Conservation (phyloP, 345 rosid species). For the Corchorus olitorius region DNA sequence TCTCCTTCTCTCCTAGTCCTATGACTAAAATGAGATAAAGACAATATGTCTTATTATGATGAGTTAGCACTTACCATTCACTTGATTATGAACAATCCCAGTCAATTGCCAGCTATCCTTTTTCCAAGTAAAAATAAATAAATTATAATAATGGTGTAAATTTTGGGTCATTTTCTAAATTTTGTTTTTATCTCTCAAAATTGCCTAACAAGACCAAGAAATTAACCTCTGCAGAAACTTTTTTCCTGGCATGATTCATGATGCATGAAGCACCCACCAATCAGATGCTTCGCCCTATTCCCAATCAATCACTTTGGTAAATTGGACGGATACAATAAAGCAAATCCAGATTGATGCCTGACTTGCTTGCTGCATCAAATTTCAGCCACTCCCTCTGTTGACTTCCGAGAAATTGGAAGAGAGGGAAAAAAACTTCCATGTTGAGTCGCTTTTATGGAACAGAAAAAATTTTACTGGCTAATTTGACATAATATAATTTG, state of each 20-base stretch:
- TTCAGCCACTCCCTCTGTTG: not conserved
- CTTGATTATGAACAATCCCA: not conserved
- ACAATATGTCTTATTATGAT: no score
- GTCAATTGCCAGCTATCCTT: slow-evolving; percentile 3
- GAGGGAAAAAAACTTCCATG: no score
- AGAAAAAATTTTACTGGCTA: no score
- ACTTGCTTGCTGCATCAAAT: slow-evolving; percentile 8
- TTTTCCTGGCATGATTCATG: not conserved
- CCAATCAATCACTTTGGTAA: not conserved
- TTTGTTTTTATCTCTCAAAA: not conserved
- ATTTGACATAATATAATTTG: not conserved
- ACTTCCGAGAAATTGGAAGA: not conserved
- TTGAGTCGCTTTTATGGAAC: no score
- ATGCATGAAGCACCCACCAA: not conserved
- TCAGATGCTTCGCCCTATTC: not conserved
- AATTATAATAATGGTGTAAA: not conserved
- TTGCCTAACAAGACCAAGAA: not conserved
- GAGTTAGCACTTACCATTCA: no score
- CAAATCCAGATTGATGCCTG: not conserved
- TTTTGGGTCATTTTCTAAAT: not conserved
- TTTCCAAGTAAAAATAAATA: not conserved
- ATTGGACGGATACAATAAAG: not conserved
- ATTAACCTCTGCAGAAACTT: not conserved
- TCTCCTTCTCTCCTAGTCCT: no score
- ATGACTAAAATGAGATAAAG: no score